These are phyloP conservation scores for Blastobotrys buckinghamii DNA, from an alignment of 1,139 yeast genomes.

Conservation along the genomic window DNA sequence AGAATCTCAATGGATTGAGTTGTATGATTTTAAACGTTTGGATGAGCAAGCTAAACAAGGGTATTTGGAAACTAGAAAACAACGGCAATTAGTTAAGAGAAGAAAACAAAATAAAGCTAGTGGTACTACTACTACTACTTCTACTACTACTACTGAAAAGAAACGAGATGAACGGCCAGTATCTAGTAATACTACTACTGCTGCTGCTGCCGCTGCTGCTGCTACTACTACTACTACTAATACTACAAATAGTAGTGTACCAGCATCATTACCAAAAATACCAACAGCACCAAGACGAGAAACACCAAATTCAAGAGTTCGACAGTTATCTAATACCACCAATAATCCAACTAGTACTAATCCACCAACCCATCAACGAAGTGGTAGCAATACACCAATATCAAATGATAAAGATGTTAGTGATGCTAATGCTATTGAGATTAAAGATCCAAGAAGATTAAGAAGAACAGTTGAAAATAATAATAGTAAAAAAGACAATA, in stretches of 20 bases:
- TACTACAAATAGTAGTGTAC: not conserved
- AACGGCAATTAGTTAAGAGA: constrained; percentile 13
- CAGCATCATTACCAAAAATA: constrained; percentile 21
- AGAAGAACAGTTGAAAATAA: not conserved
- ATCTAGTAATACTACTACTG: constrained; percentile 1
- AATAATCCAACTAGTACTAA: not conserved
- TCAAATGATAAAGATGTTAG: not conserved
- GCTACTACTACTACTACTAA: too few species aligned
- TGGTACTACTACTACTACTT: constrained; percentile 4
- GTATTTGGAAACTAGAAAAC: constrained; percentile 20
- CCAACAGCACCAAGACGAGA: constrained; percentile 21
- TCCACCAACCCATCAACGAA: not conserved
- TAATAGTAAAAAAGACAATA: not conserved
- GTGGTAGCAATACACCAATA: not conserved
- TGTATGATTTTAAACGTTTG: constrained; percentile 27
- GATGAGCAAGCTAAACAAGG: constrained; percentile 20
- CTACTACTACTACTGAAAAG: too few species aligned
- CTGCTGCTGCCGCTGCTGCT: constrained; percentile 6
- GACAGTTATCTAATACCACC: not conserved
- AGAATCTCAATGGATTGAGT: constrained; percentile 49
- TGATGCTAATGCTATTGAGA: constrained; percentile 15
- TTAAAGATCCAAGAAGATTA: constrained; percentile 9
- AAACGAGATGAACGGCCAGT: not conserved
- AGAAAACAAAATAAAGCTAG: not conserved
- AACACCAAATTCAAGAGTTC: not conserved